A percentile compares a stretch with the other conserved stretches of the same genome.
These are phyloP conservation scores for Phaeosphaeria sp. DNA, from an alignment of 2,329 filamentous ascomycete species.

Conservation along the genomic window DNA sequence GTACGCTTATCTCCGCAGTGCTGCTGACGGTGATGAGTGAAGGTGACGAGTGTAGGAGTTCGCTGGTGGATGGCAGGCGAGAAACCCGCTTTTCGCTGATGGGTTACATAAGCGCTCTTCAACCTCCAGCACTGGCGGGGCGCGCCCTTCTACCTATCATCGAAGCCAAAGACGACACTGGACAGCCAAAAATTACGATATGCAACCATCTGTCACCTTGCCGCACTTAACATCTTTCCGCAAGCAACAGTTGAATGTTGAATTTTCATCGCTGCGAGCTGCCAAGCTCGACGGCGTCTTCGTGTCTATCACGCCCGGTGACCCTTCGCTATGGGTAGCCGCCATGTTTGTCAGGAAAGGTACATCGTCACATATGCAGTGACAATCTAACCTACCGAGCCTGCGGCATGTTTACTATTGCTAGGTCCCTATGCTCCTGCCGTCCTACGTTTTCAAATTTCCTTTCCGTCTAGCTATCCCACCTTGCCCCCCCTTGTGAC, in stretches of 20 bases:
- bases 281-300: constrained; percentile 87
- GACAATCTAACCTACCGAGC: constrained; percentile 6
- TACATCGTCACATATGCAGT: constrained; percentile 48
- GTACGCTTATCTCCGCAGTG: constrained; percentile 24
- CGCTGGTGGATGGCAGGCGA: neutral
- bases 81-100: neutral
- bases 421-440: constrained; percentile 87
- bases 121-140: neutral
- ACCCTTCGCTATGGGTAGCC: constrained; percentile 85
- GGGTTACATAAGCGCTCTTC: neutral
- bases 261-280: constrained; percentile 82
- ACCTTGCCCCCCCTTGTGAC: constrained; percentile 80
- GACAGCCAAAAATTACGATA: constrained; percentile 11
- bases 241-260: constrained; percentile 77
- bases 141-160: neutral
- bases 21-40: neutral
- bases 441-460: constrained; percentile 87
- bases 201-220: constrained; percentile 31
- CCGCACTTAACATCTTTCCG: constrained; percentile 59
- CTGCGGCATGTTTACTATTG: constrained; percentile 32
- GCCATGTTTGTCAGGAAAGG: constrained; percentile 90
- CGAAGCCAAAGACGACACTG: neutral
- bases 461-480: constrained; percentile 83
- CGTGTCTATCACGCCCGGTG: constrained; percentile 80
- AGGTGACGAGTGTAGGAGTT: neutral